Base-by-base conservation (phyloP, 1,284 basidiomycete species). In the Pascua guehoae region DNA sequence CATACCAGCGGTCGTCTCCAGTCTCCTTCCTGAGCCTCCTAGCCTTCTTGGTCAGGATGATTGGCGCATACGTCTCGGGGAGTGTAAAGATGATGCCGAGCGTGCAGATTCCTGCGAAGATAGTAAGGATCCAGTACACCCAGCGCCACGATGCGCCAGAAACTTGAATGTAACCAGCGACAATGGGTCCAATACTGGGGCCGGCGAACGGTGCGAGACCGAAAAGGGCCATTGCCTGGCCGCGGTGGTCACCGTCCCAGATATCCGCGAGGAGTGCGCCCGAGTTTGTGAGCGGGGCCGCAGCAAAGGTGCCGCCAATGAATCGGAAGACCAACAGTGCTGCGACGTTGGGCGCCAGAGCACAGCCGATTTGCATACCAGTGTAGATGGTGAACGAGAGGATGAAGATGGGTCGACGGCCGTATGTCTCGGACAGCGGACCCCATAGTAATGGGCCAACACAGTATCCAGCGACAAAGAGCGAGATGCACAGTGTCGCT, bases 191-290 rank as follows among this genome's bases (percentile, higher is more conserved):
- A 24, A 79, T 59, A 0, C 74, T 75, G 0, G 79, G 80, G 5
- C 80, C 80, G 0, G 87, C 86, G 65, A 91, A 91, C 0, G 89
- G 89, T 4, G 88, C 86, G 8, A 88, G 71, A 1, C 84, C 81
- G 68, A 88, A 89, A 49, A 87, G 70, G 12, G 85, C 83, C 54
- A 89, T 77, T 0, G 88, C 88, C 53, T 84, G 82, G 10, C 88
- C 88, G 50, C 88, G 80, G 37, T 81, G 81, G 60, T 83, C 83
- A 0, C 82, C 80, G 62, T 87, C 86, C 87, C 87, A 91, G 47
- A 82, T 69, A 56, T 80, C 78, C 10, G 85, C 82, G 44, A 89
- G 73, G 40, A 83, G 58, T 8, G 79, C 80, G 15, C 81, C 80
- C 0, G 78, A 76, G 64, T 79, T 81, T 49, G 81, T 81, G 11